Conservation (phyloP, 2,329 filamentous ascomycete species). For the Canariomyces notabilis region DNA sequence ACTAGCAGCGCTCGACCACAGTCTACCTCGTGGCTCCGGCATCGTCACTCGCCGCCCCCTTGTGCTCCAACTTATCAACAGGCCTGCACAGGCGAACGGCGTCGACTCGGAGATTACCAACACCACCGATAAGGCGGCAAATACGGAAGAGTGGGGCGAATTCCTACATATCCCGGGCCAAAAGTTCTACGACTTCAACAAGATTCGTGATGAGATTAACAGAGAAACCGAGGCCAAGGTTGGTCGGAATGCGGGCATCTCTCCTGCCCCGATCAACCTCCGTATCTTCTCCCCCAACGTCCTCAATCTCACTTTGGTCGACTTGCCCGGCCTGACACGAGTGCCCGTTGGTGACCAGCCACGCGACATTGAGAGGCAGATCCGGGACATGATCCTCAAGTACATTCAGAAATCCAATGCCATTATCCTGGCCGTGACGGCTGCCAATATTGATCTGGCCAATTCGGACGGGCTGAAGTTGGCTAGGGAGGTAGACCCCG, state of each 20-base stretch:
- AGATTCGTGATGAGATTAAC: constrained; percentile 96
- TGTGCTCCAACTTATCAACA: constrained; percentile 96
- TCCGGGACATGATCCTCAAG: constrained; percentile 96
- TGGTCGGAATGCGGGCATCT: constrained; percentile 93
- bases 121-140: constrained; percentile 78
- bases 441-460: constrained; percentile 95
- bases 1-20: constrained; percentile 34
- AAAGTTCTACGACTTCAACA: constrained; percentile 97
- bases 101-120: constrained; percentile 60
- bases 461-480: constrained; percentile 98
- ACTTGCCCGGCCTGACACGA: constrained; percentile 93
- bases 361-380: constrained; percentile 93
- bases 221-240: constrained; percentile 96
- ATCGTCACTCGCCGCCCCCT: constrained; percentile 96
- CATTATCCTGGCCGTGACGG: constrained; percentile 93
- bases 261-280: constrained; percentile 92
- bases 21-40: constrained; percentile 91
- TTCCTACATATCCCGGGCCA: constrained; percentile 96
- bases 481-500: constrained; percentile 91
- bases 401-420: constrained; percentile 98
- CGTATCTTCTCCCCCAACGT: constrained; percentile 98
- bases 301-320: constrained; percentile 90
- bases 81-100: constrained; percentile 69
- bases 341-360: constrained; percentile 96
- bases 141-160: constrained; percentile 95